These are phyloP conservation scores for Larix kaempferi DNA, from an alignment of 75 land plant species.

Conservation along the genomic window DNA sequence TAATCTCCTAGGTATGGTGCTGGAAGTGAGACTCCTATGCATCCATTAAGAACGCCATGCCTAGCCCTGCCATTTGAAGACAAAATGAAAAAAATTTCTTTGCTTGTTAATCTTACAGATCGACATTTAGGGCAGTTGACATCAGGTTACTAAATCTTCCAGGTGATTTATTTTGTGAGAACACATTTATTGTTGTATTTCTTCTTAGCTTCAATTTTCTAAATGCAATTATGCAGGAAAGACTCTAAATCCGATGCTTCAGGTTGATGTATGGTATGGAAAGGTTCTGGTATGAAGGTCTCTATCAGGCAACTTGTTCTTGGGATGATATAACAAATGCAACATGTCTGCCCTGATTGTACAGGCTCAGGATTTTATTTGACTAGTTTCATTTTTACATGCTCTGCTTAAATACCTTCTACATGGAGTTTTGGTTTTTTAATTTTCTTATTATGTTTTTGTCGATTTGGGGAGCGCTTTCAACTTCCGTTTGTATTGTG, in stretches of 20 bases:
- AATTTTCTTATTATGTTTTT: no score
- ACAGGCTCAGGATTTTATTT: slow-evolving; percentile 50
- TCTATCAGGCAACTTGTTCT: slow-evolving; percentile 76
- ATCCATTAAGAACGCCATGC: no score
- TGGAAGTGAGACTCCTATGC: no score
- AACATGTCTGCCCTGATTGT: slow-evolving; percentile 76
- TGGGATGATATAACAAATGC: slow-evolving; percentile 93
- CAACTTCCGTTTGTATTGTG: no score
- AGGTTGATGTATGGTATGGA: slow-evolving; percentile 62
- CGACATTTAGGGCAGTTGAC: no score
- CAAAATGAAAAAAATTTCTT: no score
- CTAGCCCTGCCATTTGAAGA: no score
- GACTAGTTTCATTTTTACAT: background rate
- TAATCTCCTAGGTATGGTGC: no score
- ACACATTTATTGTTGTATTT: background rate
- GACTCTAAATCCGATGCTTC: slow-evolving; percentile 86
- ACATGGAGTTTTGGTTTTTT: background rate
- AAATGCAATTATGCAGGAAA: slow-evolving; percentile 39
- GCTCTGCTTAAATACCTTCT: background rate
- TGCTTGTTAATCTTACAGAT: no score
- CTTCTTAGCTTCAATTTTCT: background rate
- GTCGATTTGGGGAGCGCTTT: no score
- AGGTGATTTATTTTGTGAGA: no score
- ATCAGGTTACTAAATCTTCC: no score
- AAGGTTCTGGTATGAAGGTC: slow-evolving; percentile 74